A percentile compares a stretch with the other conserved stretches of the same genome.
These are phyloP conservation scores for Acacia confusa DNA, from an alignment of 306 rosid species.

Conservation along the genomic window DNA sequence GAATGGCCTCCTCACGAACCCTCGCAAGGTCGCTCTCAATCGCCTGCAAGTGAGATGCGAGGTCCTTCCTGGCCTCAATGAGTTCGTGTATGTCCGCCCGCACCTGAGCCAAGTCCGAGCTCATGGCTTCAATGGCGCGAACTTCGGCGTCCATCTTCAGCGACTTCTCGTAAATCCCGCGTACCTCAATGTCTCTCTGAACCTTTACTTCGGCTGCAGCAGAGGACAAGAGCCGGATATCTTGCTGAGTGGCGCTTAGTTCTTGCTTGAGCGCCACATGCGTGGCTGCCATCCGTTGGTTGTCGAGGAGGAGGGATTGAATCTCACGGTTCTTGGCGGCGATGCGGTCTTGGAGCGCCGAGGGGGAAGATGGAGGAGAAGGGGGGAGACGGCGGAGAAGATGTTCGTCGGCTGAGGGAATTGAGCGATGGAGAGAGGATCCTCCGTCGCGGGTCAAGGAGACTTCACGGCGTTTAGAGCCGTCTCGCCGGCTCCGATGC, in stretches of 20 bases:
- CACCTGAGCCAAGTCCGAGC: slow-evolving; percentile 57
- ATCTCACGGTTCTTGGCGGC: slow-evolving; percentile 67
- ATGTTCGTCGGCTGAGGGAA: slow-evolving; percentile 25
- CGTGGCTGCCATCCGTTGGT: slow-evolving; percentile 79
- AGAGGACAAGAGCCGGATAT: slow-evolving; percentile 57
- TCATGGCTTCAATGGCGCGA: slow-evolving; percentile 60
- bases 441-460: slow-evolving; percentile 8
- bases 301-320: slow-evolving; percentile 72
- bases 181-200: slow-evolving; percentile 68
- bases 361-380: slow-evolving; percentile 30
- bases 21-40: slow-evolving; percentile 45
- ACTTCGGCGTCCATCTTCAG: slow-evolving; percentile 69
- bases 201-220: slow-evolving; percentile 55
- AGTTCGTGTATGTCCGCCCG: slow-evolving; percentile 52
- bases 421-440: slow-evolving; percentile 27
- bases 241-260: slow-evolving; percentile 58
- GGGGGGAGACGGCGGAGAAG: slow-evolving; percentile 36
- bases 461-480: slow-evolving; percentile 20
- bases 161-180: slow-evolving; percentile 73
- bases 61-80: slow-evolving; percentile 46
- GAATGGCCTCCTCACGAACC: slow-evolving; percentile 48
- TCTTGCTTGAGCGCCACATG: slow-evolving; percentile 91
- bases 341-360: slow-evolving; percentile 60
- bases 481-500: slow-evolving; percentile 21
- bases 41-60: slow-evolving; percentile 46